phyloP scores from a whole-genome alignment of 257 asterid genomes.

The Solanum etuberosum region DNA sequence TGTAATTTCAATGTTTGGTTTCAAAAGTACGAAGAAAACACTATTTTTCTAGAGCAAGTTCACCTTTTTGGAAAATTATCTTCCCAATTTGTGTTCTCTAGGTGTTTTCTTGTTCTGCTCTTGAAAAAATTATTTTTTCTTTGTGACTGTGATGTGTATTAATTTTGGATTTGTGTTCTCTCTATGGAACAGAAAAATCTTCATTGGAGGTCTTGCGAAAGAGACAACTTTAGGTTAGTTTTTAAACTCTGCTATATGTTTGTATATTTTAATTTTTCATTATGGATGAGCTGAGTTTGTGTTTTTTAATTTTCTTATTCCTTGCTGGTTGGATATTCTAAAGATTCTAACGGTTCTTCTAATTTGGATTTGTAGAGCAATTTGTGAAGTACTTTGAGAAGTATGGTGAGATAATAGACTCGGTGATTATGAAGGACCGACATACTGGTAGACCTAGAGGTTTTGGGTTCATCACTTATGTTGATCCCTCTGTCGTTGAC shows the following conservation, averaged over 20 bases:
- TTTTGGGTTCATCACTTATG: conserved; percentile 83
- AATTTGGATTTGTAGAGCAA: conserved; percentile 28
- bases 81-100: not conserved
- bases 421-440: conserved; percentile 88
- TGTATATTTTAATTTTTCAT: not conserved
- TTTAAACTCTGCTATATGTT: not conserved
- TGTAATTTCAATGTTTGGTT: too few species aligned
- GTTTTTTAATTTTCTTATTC: not conserved
- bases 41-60: not conserved
- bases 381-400: conserved; percentile 88
- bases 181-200: conserved; percentile 47
- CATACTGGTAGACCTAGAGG: conserved; percentile 92
- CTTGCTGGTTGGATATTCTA: not conserved
- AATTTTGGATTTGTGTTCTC: not conserved
- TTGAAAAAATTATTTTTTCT: not conserved
- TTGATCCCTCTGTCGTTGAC: conserved; percentile 76
- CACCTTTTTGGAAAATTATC: not conserved
- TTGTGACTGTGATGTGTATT: not conserved
- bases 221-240: conserved; percentile 69
- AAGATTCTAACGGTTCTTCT: not conserved
- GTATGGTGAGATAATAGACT: conserved; percentile 87
- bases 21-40: not conserved
- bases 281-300: not conserved
- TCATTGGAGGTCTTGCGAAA: conserved; percentile 85
- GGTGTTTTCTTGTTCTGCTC: not conserved